Base-by-base conservation (phyloP, 176 grass and related monocot genomes). In the Oryza australiensis region DNA sequence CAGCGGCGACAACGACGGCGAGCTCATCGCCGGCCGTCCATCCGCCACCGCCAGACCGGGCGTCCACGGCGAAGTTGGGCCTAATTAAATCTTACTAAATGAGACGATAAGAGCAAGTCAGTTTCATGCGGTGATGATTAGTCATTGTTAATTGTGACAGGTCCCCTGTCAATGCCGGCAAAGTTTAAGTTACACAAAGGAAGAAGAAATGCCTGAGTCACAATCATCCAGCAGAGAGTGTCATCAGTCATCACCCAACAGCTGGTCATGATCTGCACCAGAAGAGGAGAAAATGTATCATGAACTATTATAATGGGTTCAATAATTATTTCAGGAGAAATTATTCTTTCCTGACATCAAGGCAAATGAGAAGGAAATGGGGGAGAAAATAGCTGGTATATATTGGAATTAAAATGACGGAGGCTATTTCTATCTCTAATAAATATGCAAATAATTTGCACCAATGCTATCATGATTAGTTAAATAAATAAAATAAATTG, bases 121-220 rank as follows among this genome's bases (percentile, higher is more conserved):
- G 67, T 28, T 32, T 62, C 68, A 11, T 28, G 76, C 64, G 66
- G 87, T 75, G 70, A 88, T 84, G 63, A 88, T 84, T 38, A 48
- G 81, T 79, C 68, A 74, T 43, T 84, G 46, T 84, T 73, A 74
- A 79, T 12, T 12, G 62, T 60, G 68, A 62, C 74, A 60, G 74
- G 74, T 18, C 64, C 70, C 81, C 53, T 55, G 49, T 33, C 12
- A 40, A 55, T 4, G 53, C 82, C 72, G 82, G 53, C 77, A 89
- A 30, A 42, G 51, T 62, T 49, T 64, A 74, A 20, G 38, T 40
- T 5, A 11, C 2, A 68, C 49, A n/a, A 32, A 40, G 18, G 9
- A 23, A 10, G 9, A 3, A 12, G 29, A 51, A 43, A 70, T 23
- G 79, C 53, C 38, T 6, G 7, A 45, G 76, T 84, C 87, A 9